A percentile compares a stretch with the other conserved stretches of the same genome.
These are phyloP conservation scores for Clathrus columnatus DNA, from an alignment of 768 basidiomycete species.

Conservation along the genomic window DNA sequence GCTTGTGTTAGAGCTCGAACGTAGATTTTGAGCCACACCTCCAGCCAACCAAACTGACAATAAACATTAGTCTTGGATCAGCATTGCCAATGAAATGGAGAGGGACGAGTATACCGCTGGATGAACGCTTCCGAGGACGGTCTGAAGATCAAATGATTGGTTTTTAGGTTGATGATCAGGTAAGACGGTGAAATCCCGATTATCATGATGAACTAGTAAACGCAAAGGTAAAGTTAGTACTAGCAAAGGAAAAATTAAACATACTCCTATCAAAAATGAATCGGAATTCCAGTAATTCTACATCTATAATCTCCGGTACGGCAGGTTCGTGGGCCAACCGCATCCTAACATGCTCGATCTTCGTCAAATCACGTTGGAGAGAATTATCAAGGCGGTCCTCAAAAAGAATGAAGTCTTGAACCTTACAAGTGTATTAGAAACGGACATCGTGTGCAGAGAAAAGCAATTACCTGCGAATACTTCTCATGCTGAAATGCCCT, in stretches of 20 bases:
- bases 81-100: neutral
- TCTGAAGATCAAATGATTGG: slow-evolving; percentile 55
- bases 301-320: slow-evolving; percentile 62
- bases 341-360: slow-evolving; percentile 82
- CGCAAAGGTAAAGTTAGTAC: neutral
- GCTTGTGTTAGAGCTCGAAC: slow-evolving; percentile 70
- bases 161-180: slow-evolving; percentile 66
- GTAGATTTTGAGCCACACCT: slow-evolving; percentile 64
- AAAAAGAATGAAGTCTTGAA: slow-evolving; percentile 77
- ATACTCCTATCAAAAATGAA: slow-evolving; percentile 70
- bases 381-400: slow-evolving; percentile 79
- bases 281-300: slow-evolving; percentile 77
- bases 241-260: slow-evolving; percentile 15
- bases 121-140: slow-evolving; percentile 50
- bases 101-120: slow-evolving; percentile 44
- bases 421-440: slow-evolving; percentile 30
- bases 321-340: slow-evolving; percentile 66
- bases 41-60: slow-evolving; percentile 60
- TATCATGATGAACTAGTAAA: slow-evolving; percentile 66
- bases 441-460: neutral
- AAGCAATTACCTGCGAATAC: slow-evolving; percentile 58
- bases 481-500: slow-evolving; percentile 74
- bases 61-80: neutral
- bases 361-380: slow-evolving; percentile 72
- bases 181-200: slow-evolving; percentile 75